Conservation (phyloP, 345 rosid genomes). For the Hibiscus mutabilis region DNA sequence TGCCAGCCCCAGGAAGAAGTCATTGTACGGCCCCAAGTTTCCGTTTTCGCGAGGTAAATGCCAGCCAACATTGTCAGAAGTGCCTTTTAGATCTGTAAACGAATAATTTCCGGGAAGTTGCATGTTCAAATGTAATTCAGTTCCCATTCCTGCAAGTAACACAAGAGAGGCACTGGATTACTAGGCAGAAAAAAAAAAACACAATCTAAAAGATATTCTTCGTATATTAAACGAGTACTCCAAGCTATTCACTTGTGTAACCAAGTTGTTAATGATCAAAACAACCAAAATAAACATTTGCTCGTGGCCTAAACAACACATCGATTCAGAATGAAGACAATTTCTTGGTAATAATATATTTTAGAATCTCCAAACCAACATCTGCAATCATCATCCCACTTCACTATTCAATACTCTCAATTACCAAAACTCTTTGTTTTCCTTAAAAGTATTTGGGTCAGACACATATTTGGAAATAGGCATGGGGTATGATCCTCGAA, state of each 20-base stretch:
- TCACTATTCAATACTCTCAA: too few species aligned
- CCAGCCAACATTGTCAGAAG: conserved; percentile 40
- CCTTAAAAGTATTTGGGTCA: too few species aligned
- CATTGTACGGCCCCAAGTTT: conserved; percentile 31
- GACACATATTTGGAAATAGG: too few species aligned
- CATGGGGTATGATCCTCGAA: too few species aligned
- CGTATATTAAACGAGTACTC: background rate
- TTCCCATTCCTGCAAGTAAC: conserved; percentile 52
- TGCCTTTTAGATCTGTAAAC: conserved; percentile 43
- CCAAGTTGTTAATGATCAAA: background rate
- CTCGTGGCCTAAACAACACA: background rate
- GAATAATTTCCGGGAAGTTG: conserved; percentile 43
- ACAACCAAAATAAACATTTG: background rate
- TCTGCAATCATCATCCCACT: too few species aligned
- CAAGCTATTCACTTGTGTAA: background rate
- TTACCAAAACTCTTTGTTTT: too few species aligned
- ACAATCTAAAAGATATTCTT: background rate
- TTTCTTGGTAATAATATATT: too few species aligned
- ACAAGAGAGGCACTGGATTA: background rate
- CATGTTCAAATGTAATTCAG: conserved; percentile 57
- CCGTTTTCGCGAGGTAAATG: conserved; percentile 29
- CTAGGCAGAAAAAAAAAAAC: background rate
- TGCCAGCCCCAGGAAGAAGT: conserved; percentile 26
- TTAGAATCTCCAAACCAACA: too few species aligned
- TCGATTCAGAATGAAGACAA: background rate